A percentile compares a stretch with the other conserved stretches of the same genome.
Evolutionary conservation across 2,329 filamentous ascomycete genomes (phyloP).

Genomic region (Reticulascus tulasneorum): DNA sequence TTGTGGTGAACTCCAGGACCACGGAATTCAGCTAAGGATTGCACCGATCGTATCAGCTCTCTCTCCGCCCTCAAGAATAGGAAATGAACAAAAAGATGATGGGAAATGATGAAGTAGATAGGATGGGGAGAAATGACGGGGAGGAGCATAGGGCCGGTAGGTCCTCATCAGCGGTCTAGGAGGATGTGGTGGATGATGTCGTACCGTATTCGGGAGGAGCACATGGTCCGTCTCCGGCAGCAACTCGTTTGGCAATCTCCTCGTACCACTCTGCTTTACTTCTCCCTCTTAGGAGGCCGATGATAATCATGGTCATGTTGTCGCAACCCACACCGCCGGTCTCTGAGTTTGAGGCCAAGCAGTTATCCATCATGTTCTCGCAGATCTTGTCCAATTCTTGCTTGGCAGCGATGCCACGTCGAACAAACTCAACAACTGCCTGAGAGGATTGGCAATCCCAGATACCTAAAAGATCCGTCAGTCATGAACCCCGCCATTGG

Average conservation of each 20-base stretch:
- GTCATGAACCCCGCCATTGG: background rate
- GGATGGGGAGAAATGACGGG: constrained; percentile 8
- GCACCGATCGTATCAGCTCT: constrained; percentile 15
- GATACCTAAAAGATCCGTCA: constrained; percentile 64
- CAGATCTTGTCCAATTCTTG: constrained; percentile 93
- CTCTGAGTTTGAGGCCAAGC: constrained; percentile 94
- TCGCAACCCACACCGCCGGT: constrained; percentile 97
- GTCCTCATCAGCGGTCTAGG: constrained; percentile 12
- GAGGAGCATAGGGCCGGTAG: constrained; percentile 5
- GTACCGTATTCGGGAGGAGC: constrained; percentile 99
- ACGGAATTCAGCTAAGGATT: constrained; percentile 71
- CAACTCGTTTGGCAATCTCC: constrained; percentile 87
- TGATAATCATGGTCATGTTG: constrained; percentile 97
- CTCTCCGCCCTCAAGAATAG: constrained; percentile 12
- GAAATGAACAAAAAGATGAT: constrained; percentile 9
- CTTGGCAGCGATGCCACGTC: constrained; percentile 92
- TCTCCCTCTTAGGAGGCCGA: constrained; percentile 86
- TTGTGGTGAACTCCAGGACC: constrained; percentile 78
- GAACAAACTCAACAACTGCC: constrained; percentile 93
- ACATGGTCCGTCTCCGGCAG: constrained; percentile 94
- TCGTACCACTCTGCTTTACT: constrained; percentile 98
- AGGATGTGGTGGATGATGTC: constrained; percentile 36
- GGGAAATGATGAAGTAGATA: constrained; percentile 8
- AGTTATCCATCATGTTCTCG: constrained; percentile 99
- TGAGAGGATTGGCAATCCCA: constrained; percentile 99